Evolutionary conservation across 225 moss, liverwort and hornwort species (phyloP).

Genomic region (Rhytidiadelphus loreus): DNA sequence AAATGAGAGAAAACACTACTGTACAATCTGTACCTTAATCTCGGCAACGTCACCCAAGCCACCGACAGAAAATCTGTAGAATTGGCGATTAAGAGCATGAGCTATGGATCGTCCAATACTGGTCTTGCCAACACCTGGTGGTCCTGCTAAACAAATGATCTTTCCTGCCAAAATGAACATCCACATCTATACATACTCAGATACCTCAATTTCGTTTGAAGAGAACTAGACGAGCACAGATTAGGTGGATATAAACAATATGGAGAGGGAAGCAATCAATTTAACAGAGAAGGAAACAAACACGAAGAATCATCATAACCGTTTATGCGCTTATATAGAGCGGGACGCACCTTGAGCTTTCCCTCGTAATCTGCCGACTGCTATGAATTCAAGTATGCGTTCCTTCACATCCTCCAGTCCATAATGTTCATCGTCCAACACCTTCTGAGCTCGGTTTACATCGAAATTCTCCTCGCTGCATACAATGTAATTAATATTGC

Average conservation of each 20-base stretch:
- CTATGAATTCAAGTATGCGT: conserved; percentile 95
- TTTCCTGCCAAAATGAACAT: conserved; percentile 54
- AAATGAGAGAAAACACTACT: not conserved
- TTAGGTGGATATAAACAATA: not conserved
- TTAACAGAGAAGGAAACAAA: not conserved
- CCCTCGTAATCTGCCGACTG: conserved; percentile 89
- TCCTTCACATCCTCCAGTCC: conserved; percentile 89
- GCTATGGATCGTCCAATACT: conserved; percentile 98
- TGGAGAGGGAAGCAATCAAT: not conserved
- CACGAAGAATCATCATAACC: not conserved
- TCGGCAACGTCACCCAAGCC: conserved; percentile 96
- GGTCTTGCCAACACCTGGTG: conserved; percentile 97
- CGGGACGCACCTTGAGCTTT: conserved; percentile 70
- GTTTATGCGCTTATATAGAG: not conserved
- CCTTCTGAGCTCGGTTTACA: conserved; percentile 70
- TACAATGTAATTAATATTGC: not conserved
- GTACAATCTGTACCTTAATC: conserved; percentile 60
- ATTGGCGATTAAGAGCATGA: conserved; percentile 91
- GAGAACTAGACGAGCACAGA: not conserved
- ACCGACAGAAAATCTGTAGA: conserved; percentile 94
- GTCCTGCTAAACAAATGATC: conserved; percentile 95
- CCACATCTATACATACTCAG: not conserved
- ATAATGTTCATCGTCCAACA: conserved; percentile 84
- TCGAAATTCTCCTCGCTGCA: conserved; percentile 91
- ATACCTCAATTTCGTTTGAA: not conserved